These are phyloP conservation scores for Vanrija pseudolonga DNA, from an alignment of 1,284 basidiomycete species.

Conservation along the genomic window DNA sequence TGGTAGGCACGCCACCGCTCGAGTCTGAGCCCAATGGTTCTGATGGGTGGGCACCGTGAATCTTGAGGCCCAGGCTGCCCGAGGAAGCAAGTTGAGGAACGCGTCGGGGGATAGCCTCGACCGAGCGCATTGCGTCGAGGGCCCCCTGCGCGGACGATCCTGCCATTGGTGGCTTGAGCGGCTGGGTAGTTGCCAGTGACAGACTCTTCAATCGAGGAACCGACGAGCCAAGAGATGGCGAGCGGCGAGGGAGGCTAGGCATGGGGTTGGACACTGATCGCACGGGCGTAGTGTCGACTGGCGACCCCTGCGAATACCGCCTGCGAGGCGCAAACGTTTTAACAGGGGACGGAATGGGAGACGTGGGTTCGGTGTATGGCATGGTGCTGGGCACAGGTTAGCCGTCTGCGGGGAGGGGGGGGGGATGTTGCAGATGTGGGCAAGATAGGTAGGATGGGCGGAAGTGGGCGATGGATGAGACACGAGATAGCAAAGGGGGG, in stretches of 20 bases:
- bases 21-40: neutral
- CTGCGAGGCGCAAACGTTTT: constrained; percentile 14
- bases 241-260: constrained; percentile 41
- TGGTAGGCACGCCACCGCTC: neutral
- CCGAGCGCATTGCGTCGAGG: constrained; percentile 10
- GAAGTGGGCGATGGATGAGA: no score
- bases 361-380: constrained; percentile 47
- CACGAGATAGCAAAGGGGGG: no score
- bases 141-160: neutral
- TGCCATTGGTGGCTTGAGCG: no score
- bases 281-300: neutral
- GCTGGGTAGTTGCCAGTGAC: no score
- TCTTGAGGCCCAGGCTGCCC: neutral
- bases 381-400: constrained; percentile 19
- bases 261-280: constrained; percentile 26
- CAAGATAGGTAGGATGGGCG: no score
- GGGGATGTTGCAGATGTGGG: no score
- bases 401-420: no score
- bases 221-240: constrained; percentile 25
- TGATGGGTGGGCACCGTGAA: neutral
- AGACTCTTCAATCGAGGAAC: constrained; percentile 2
- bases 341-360: constrained; percentile 30
- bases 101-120: constrained; percentile 1
- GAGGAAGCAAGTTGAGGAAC: neutral
- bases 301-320: neutral